Percentiles rank a stretch among this genome's conserved stretches.
Evolutionary conservation across 257 asterid genomes (phyloP).

Genomic region (Scutellaria minor): DNA sequence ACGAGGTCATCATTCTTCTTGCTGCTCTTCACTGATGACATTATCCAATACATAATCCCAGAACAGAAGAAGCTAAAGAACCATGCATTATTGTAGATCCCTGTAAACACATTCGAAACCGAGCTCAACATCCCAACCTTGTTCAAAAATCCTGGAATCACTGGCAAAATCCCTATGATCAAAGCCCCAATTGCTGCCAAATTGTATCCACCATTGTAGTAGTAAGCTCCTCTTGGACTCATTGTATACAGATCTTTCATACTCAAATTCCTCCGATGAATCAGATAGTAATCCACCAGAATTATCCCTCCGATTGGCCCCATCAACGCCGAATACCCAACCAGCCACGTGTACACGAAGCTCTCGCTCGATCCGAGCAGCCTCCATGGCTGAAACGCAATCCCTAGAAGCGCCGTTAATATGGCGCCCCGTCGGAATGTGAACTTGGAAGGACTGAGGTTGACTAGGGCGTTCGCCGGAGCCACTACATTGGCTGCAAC

Average conservation of each 20-base stretch:
- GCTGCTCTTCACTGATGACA: slow-evolving; percentile 41
- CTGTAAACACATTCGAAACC: slow-evolving; percentile 35
- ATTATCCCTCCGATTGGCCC: slow-evolving; percentile 83
- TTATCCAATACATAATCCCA: slow-evolving; percentile 57
- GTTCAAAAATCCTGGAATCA: slow-evolving; percentile 81
- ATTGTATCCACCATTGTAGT: slow-evolving; percentile 69
- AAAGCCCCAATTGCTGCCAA: slow-evolving; percentile 63
- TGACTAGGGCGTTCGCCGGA: slow-evolving; percentile 85
- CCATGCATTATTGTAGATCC: slow-evolving; percentile 85
- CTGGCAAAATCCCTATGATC: slow-evolving; percentile 75
- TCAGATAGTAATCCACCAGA: slow-evolving; percentile 71
- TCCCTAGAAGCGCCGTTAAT: slow-evolving; percentile 74
- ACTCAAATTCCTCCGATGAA: slow-evolving; percentile 46
- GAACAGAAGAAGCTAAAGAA: slow-evolving; percentile 82
- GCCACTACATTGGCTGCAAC: slow-evolving; percentile 97
- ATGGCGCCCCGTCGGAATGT: slow-evolving; percentile 73
- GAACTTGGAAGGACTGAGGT: slow-evolving; percentile 74
- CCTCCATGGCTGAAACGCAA: slow-evolving; percentile 90
- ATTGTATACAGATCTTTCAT: slow-evolving; percentile 55
- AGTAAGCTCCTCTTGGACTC: slow-evolving; percentile 67
- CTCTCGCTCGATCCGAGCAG: slow-evolving; percentile 82
- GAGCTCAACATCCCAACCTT: slow-evolving; percentile 65
- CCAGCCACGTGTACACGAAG: slow-evolving; percentile 90
- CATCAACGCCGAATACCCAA: slow-evolving; percentile 81
- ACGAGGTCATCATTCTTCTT: slow-evolving; percentile 40